These are phyloP conservation scores for Mucor ambiguus DNA, from an alignment of 371 early-diverging fungal species.

Conservation along the genomic window DNA sequence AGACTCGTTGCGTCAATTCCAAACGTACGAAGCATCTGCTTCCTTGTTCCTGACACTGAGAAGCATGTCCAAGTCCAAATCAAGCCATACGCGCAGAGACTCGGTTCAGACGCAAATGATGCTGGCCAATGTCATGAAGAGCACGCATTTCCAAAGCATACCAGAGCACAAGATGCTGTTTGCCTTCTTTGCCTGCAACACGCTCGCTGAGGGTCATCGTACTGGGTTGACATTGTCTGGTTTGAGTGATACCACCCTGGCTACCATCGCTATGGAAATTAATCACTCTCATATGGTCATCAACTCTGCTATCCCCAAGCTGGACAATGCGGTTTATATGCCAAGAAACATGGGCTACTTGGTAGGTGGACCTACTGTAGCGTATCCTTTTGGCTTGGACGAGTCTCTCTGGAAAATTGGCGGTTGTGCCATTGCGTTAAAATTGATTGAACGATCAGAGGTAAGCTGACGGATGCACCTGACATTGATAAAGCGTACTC, in stretches of 20 bases:
- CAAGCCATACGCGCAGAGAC: conserved; percentile 12
- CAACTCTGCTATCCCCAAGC: conserved; percentile 64
- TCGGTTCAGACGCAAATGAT: conserved; percentile 38
- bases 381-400: conserved; percentile 62
- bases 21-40: conserved; percentile 69
- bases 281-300: conserved; percentile 45
- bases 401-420: conserved; percentile 79
- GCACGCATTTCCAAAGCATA: conserved; percentile 47
- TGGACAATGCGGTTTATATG: conserved; percentile 52
- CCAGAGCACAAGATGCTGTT: conserved; percentile 67
- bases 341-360: conserved; percentile 53
- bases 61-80: conserved; percentile 37
- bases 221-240: conserved; percentile 47
- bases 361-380: conserved; percentile 57
- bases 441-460: conserved; percentile 63
- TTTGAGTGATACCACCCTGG: conserved; percentile 32
- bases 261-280: conserved; percentile 20
- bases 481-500: neutral
- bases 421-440: conserved; percentile 67
- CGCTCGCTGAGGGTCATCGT: conserved; percentile 47
- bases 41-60: conserved; percentile 56
- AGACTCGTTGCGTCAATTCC: conserved; percentile 68
- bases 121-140: conserved; percentile 59
- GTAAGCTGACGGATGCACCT: conserved; percentile 32
- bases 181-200: conserved; percentile 66